Percentiles rank a stretch among this genome's conserved stretches.
phyloP scores from a whole-genome alignment of 495 filamentous ascomycete genomes.

The Pseudomonodictys pantanalensis region DNA sequence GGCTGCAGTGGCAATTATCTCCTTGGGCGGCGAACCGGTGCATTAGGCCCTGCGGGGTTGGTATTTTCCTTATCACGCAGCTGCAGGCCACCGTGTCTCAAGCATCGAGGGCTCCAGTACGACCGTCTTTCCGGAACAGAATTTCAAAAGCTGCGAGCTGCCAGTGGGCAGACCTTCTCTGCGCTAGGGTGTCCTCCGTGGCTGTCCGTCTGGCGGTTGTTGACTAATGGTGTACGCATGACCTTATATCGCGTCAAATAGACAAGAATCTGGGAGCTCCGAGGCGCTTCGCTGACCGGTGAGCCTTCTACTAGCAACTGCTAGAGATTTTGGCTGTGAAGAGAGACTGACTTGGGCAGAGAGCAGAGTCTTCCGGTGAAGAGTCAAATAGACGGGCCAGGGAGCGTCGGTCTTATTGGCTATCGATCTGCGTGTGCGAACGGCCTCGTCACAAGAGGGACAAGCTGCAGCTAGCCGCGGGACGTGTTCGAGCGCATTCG shows the following conservation, averaged over 20 bases:
- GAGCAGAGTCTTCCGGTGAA: slow-evolving; percentile 16
- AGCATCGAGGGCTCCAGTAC: no score
- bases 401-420: slow-evolving; percentile 13
- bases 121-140: no score
- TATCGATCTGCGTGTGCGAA: slow-evolving; percentile 1
- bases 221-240: slow-evolving; percentile 28
- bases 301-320: neutral
- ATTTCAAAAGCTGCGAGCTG: no score
- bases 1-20: no score
- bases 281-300: slow-evolving; percentile 25
- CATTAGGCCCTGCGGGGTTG: no score
- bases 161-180: neutral
- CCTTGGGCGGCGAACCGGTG: no score
- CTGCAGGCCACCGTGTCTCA: no score
- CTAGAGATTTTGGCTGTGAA: neutral
- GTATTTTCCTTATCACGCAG: no score
- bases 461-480: slow-evolving; percentile 1
- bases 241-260: slow-evolving; percentile 3
- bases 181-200: neutral
- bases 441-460: neutral
- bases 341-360: neutral
- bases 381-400: no score
- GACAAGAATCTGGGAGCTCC: slow-evolving; percentile 2
- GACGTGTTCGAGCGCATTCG: neutral
- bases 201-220: neutral